A percentile compares a stretch with the other conserved stretches of the same genome.
These are phyloP conservation scores for Fistulina hepatica DNA, from an alignment of 1,284 basidiomycete species.

Conservation along the genomic window DNA sequence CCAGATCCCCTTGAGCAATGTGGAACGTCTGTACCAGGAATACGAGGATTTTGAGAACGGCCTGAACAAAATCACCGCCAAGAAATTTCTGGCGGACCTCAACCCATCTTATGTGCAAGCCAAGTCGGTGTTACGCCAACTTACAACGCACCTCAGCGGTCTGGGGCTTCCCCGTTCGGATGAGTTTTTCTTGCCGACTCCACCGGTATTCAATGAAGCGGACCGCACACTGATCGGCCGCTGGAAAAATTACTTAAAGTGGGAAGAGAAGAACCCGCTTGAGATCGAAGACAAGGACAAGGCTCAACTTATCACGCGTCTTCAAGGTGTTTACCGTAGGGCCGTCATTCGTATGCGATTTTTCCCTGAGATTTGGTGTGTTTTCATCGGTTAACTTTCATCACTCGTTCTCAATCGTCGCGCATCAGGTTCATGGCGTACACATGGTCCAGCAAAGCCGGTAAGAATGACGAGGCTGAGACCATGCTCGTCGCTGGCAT, in stretches of 20 bases:
- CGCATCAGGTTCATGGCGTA: constrained; percentile 78
- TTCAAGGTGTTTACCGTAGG: constrained; percentile 81
- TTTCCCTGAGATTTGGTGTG: constrained; percentile 89
- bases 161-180: constrained; percentile 45
- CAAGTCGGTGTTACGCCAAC: constrained; percentile 76
- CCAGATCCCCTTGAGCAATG: constrained; percentile 86
- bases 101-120: constrained; percentile 90
- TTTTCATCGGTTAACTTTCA: constrained; percentile 6
- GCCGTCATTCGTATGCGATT: constrained; percentile 86
- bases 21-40: constrained; percentile 91
- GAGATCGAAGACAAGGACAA: constrained; percentile 85
- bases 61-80: constrained; percentile 89
- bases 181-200: constrained; percentile 43
- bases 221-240: constrained; percentile 71
- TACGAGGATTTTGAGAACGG: constrained; percentile 90
- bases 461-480: constrained; percentile 74
- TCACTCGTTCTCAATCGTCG: constrained; percentile 3
- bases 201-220: constrained; percentile 61
- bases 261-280: constrained; percentile 92
- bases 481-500: constrained; percentile 78
- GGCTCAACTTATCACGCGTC: constrained; percentile 51
- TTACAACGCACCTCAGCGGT: constrained; percentile 60
- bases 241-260: constrained; percentile 91
- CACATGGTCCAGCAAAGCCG: constrained; percentile 64
- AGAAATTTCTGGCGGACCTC: constrained; percentile 80